phyloP scores from a whole-genome alignment of 495 filamentous ascomycete genomes.

The Aspergillus cristatus region DNA sequence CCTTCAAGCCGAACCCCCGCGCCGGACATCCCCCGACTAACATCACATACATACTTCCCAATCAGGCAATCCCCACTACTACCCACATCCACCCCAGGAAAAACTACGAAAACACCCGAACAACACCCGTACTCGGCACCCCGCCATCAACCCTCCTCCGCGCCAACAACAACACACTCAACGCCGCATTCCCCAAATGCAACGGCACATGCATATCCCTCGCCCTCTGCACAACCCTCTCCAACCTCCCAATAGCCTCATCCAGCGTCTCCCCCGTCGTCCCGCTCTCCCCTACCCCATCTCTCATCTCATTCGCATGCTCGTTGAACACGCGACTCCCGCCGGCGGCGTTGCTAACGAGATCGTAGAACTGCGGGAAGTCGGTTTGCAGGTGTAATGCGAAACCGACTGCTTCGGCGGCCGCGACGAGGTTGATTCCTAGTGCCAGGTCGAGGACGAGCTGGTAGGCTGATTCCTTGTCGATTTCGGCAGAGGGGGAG shows the following conservation, averaged over 20 bases:
- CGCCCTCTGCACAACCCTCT: slow-evolving; percentile 49
- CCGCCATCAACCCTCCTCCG: slow-evolving; percentile 23
- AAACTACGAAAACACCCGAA: no score
- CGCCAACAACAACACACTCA: slow-evolving; percentile 30
- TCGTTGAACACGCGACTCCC: slow-evolving; percentile 51
- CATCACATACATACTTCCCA: no score
- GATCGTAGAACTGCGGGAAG: slow-evolving; percentile 52
- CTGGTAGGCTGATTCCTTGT: slow-evolving; percentile 27
- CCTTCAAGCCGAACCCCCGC: no score
- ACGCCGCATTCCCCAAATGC: slow-evolving; percentile 32
- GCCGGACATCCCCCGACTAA: no score
- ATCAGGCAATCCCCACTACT: no score
- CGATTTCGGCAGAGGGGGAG: no score
- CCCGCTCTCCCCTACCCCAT: no score
- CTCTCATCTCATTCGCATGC: slow-evolving; percentile 46
- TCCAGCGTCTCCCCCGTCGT: slow-evolving; percentile 41
- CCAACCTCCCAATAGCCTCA: slow-evolving; percentile 46
- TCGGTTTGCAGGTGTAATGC: slow-evolving; percentile 54
- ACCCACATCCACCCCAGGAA: no score
- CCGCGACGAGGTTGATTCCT: slow-evolving; percentile 55
- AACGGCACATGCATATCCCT: slow-evolving; percentile 40
- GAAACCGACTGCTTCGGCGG: slow-evolving; percentile 59
- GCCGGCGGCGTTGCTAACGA: slow-evolving; percentile 64
- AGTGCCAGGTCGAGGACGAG: slow-evolving; percentile 52
- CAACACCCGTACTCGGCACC: slow-evolving; percentile 25